Base-by-base conservation (phyloP, 2,329 filamentous ascomycete species). In the Exutisphaerella laricina region DNA sequence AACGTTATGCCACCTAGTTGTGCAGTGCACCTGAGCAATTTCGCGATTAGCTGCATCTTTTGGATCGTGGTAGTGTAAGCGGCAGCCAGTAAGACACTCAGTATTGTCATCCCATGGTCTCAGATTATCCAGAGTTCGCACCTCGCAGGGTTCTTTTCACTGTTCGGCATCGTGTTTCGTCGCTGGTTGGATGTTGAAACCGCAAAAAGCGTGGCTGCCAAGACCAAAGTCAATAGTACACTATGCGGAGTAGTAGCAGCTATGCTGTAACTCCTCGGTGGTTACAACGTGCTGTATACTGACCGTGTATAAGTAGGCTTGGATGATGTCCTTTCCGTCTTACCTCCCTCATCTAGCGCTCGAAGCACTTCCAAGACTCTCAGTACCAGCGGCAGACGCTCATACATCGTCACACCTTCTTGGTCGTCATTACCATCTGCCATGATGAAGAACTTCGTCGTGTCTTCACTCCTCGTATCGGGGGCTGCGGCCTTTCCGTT, bases 401-500 rank as follows among this genome's bases (percentile, higher is more conserved):
- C 29, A 31, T 20, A 8, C 16, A 10, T 13, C 16, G 22, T 30
- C n/a, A 34, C 29, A 41, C 6, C 17, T 25, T 33, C 39, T 17
- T 31, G 18, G 16, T 32, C 10, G 9, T 12, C 13, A 2, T 25
- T n/a, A n/a, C n/a, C 20, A 20, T 7, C 37, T 16, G 25, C 12
- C 34, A 43, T 29, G 21, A 61, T 62, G 58, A 60, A 57, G 50
- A 41, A 48, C 34, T 43, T 49, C 23, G 43, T 52, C 17, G 30
- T 53, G 30, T 43, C 49, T 22, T 53, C 51, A 13, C 49, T 61
- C 18, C 48, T 60, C 36, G 28, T 53, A 37, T 48, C 54, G 30
- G 48, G 50, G 43, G 58, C 55, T 17, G 51, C 48, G 17, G 64
- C 66, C 25, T 70, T 66, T 43, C 67, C 66, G 4, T 70, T 62